A percentile compares a stretch with the other conserved stretches of the same genome.
Conservation (phyloP, 2,329 filamentous ascomycete genomes). For the Hymenoscyphus repandus region DNA sequence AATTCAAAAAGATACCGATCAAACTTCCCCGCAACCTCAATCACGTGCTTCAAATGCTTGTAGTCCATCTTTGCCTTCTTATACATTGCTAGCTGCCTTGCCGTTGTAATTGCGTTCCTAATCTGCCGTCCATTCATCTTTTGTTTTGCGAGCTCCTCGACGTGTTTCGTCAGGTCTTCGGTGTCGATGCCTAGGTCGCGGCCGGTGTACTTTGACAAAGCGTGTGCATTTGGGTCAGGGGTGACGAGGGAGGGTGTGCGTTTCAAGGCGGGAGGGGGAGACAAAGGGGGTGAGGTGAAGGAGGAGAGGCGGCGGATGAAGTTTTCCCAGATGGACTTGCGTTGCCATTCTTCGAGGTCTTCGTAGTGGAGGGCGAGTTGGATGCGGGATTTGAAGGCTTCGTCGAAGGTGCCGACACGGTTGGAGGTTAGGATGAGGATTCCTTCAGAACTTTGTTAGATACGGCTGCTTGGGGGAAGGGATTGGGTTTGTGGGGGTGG, state of each 20-base stretch:
- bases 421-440: conserved; percentile 39
- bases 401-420: conserved; percentile 35
- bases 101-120: conserved; percentile 13
- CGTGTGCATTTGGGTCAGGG: too few relatives aligned
- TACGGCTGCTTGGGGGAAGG: too few relatives aligned
- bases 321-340: conserved; percentile 11
- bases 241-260: not conserved
- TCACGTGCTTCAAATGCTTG: conserved; percentile 5
- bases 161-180: not conserved
- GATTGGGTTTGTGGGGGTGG: not conserved
- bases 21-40: conserved; percentile 8
- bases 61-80: conserved; percentile 6
- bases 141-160: conserved; percentile 4
- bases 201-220: not conserved
- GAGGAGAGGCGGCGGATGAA: conserved; percentile 1
- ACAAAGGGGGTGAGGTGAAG: not conserved
- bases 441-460: not conserved
- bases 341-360: not conserved
- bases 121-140: conserved; percentile 15
- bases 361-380: conserved; percentile 31
- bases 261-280: not conserved
- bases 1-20: conserved; percentile 6
- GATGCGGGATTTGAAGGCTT: conserved; percentile 34
- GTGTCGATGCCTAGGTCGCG: not conserved
- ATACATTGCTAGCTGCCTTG: conserved; percentile 14